Percentiles rank a stretch among this genome's conserved stretches.
phyloP scores from a whole-genome alignment of 129 eudicot species.

The Artemisia tridentata region DNA sequence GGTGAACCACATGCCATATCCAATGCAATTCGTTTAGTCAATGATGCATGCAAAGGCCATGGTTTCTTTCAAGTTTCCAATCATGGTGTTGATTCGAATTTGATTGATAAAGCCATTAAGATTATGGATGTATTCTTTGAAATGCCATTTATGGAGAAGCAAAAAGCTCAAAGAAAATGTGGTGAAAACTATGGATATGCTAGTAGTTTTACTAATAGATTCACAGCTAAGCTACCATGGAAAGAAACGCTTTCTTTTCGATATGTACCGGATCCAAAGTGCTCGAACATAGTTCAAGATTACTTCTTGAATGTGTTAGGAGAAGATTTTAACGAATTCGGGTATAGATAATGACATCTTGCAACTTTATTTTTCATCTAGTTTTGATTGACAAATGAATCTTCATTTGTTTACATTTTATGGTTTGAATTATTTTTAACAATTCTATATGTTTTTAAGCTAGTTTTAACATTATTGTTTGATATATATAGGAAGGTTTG shows the following conservation, averaged over 20 bases:
- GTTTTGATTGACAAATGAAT: too few species aligned
- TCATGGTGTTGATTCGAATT: slow-evolving; percentile 64
- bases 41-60: slow-evolving; percentile 65
- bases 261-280: slow-evolving; percentile 39
- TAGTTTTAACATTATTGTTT: slow-evolving; percentile 7
- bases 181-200: slow-evolving; percentile 86
- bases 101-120: slow-evolving; percentile 58
- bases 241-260: slow-evolving; percentile 83
- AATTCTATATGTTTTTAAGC: background rate
- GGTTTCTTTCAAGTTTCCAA: slow-evolving; percentile 75
- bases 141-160: slow-evolving; percentile 60
- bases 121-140: slow-evolving; percentile 50
- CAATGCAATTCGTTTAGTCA: slow-evolving; percentile 37
- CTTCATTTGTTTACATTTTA: background rate
- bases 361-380: background rate
- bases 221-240: slow-evolving; percentile 88
- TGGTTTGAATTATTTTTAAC: background rate
- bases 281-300: slow-evolving; percentile 39
- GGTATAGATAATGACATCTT: slow-evolving; percentile 43
- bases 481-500: slow-evolving; percentile 54
- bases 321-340: slow-evolving; percentile 53
- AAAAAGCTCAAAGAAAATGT: slow-evolving; percentile 47
- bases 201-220: slow-evolving; percentile 77
- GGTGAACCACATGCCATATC: slow-evolving; percentile 52
- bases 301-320: slow-evolving; percentile 64